phyloP scores from a whole-genome alignment of 495 filamentous ascomycete genomes.

The Aspergillus conjunctus region DNA sequence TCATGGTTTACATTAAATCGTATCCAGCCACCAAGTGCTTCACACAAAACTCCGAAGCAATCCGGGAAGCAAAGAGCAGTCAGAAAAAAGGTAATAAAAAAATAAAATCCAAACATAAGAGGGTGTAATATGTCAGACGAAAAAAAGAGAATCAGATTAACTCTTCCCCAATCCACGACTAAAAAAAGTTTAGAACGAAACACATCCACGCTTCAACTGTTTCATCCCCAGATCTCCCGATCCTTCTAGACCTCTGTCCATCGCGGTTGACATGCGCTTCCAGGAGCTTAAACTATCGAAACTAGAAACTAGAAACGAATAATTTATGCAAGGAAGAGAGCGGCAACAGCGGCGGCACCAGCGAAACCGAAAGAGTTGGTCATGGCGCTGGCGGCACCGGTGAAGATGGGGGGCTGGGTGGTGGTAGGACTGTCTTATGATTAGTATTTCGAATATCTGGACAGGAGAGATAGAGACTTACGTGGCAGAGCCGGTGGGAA shows the following conservation, averaged over 20 bases:
- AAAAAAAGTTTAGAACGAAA: slow-evolving; percentile 19
- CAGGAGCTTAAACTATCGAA: slow-evolving; percentile 28
- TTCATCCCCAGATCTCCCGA: slow-evolving; percentile 22
- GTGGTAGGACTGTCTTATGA: slow-evolving; percentile 30
- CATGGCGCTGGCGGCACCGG: slow-evolving; percentile 51
- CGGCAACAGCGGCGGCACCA: slow-evolving; percentile 51
- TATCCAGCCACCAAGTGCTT: slow-evolving; percentile 50
- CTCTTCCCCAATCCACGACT: slow-evolving; percentile 26
- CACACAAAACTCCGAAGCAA: slow-evolving; percentile 44
- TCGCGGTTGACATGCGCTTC: slow-evolving; percentile 22
- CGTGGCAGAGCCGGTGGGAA: slow-evolving; percentile 32
- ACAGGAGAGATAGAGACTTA: slow-evolving; percentile 24
- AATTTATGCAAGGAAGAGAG: slow-evolving; percentile 58
- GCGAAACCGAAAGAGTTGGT: slow-evolving; percentile 52
- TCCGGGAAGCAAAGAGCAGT: slow-evolving; percentile 39
- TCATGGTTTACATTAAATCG: slow-evolving; percentile 54
- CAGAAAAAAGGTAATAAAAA: slow-evolving; percentile 32
- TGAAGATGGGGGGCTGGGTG: slow-evolving; percentile 42
- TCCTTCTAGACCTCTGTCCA: slow-evolving; percentile 19
- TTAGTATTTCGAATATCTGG: slow-evolving; percentile 18
- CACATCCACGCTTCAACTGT: background rate
- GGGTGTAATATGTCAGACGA: slow-evolving; percentile 34
- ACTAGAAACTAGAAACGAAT: slow-evolving; percentile 27
- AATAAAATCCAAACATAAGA: slow-evolving; percentile 31
- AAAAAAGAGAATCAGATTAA: slow-evolving; percentile 37